A percentile compares a stretch with the other conserved stretches of the same genome.
These are phyloP conservation scores for Neodidymelliopsis sp. DNA, from an alignment of 2,329 filamentous ascomycete species.

Conservation along the genomic window DNA sequence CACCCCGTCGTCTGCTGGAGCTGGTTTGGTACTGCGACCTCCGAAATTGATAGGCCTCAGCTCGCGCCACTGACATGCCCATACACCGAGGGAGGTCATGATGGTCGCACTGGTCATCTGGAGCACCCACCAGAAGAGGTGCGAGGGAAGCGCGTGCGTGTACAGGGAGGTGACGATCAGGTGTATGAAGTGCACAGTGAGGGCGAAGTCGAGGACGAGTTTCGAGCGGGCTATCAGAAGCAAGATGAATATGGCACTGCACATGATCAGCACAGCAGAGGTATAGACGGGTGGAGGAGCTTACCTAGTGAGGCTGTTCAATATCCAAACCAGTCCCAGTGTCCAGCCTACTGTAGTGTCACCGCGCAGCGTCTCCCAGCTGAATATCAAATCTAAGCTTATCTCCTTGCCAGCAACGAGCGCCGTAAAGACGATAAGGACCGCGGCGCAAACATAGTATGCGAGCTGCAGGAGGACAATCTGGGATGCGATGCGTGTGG, in stretches of 20 bases:
- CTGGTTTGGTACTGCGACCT: slow-evolving; percentile 53
- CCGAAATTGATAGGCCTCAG: slow-evolving; percentile 88
- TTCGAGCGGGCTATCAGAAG: slow-evolving; percentile 87
- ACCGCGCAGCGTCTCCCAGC: slow-evolving; percentile 69
- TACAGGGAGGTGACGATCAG: slow-evolving; percentile 80
- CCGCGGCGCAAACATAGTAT: slow-evolving; percentile 68
- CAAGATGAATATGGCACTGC: slow-evolving; percentile 82
- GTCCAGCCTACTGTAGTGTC: slow-evolving; percentile 77
- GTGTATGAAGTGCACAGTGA: slow-evolving; percentile 87
- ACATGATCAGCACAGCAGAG: slow-evolving; percentile 19
- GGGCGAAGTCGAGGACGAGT: slow-evolving; percentile 91
- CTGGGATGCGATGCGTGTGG: slow-evolving; percentile 71
- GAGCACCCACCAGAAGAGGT: slow-evolving; percentile 86
- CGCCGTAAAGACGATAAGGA: slow-evolving; percentile 72
- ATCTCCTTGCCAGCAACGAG: slow-evolving; percentile 70
- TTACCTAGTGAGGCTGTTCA: slow-evolving; percentile 71
- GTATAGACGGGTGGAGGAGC: slow-evolving; percentile 30
- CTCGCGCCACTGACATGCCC: slow-evolving; percentile 91
- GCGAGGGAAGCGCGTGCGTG: slow-evolving; percentile 75
- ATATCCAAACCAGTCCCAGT: slow-evolving; percentile 70
- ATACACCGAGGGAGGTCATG: slow-evolving; percentile 79
- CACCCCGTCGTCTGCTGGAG: slow-evolving; percentile 44
- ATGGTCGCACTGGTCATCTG: slow-evolving; percentile 67
- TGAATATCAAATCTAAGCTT: slow-evolving; percentile 65
- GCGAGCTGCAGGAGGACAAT: slow-evolving; percentile 70